Conservation (phyloP, 768 basidiomycete species). For the Rubroboletus satanas region DNA sequence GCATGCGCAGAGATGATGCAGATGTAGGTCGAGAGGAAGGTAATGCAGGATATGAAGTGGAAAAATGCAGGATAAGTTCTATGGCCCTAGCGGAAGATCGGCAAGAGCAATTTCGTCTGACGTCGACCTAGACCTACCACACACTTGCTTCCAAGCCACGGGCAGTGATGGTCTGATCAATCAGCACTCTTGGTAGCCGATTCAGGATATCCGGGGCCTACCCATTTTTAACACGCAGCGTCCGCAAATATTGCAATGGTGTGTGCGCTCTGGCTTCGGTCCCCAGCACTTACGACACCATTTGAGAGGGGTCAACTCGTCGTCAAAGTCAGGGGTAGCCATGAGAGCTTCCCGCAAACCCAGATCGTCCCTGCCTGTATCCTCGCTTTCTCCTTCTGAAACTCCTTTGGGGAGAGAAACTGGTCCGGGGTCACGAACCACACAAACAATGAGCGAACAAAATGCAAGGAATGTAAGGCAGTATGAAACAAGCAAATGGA, state of each 20-base stretch:
- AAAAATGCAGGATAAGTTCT: slow-evolving; percentile 82
- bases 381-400: slow-evolving; percentile 27
- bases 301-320: slow-evolving; percentile 52
- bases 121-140: slow-evolving; percentile 46
- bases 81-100: slow-evolving; percentile 52
- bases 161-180: slow-evolving; percentile 76
- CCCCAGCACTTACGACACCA: slow-evolving; percentile 82
- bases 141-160: slow-evolving; percentile 76
- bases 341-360: slow-evolving; percentile 61
- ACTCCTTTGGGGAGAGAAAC: slow-evolving; percentile 31
- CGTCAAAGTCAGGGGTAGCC: slow-evolving; percentile 44
- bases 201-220: slow-evolving; percentile 31
- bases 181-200: slow-evolving; percentile 3
- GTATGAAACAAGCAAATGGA: slow-evolving; percentile 60
- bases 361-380: slow-evolving; percentile 38
- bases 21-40: slow-evolving; percentile 60
- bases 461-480: slow-evolving; percentile 65
- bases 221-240: slow-evolving; percentile 86
- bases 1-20: slow-evolving; percentile 49
- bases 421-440: slow-evolving; percentile 73
- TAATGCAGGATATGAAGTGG: slow-evolving; percentile 67
- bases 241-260: slow-evolving; percentile 73
- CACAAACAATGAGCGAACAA: slow-evolving; percentile 68
- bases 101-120: neutral
- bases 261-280: slow-evolving; percentile 75